A percentile compares a stretch with the other conserved stretches of the same genome.
These are phyloP conservation scores for Pseudoneurospora amorphoporcata DNA, from an alignment of 495 filamentous ascomycete genomes.

Conservation along the genomic window DNA sequence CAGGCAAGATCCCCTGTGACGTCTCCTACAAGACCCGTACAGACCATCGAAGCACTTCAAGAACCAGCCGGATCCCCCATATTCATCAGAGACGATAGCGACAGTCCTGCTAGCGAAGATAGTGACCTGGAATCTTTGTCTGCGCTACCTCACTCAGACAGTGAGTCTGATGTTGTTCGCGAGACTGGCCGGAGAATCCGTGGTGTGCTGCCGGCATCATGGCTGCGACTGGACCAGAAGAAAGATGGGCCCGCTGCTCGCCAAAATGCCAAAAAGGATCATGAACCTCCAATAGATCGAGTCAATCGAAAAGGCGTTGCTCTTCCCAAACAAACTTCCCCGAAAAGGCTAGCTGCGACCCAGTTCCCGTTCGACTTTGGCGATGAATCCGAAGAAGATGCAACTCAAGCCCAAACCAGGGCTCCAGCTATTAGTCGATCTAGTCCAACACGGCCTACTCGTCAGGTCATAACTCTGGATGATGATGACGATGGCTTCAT, in stretches of 20 bases:
- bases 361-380: conserved; percentile 39
- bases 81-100: conserved; percentile 9
- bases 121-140: conserved; percentile 9
- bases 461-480: conserved; percentile 3
- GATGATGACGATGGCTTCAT: conserved; percentile 32
- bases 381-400: conserved; percentile 27
- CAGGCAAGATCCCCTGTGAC: background rate
- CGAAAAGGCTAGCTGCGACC: conserved; percentile 11
- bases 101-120: background rate
- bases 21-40: background rate
- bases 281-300: conserved; percentile 20
- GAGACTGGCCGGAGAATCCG: conserved; percentile 47
- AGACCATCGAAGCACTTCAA: background rate
- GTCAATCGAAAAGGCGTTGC: conserved; percentile 47
- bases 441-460: background rate
- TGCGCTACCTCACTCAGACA: conserved; percentile 17
- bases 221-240: conserved; percentile 61
- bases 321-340: conserved; percentile 20
- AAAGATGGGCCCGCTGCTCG: conserved; percentile 16
- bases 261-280: conserved; percentile 29
- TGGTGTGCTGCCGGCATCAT: conserved; percentile 86
- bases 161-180: conserved; percentile 35
- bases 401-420: background rate
- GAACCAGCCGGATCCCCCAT: conserved; percentile 1
- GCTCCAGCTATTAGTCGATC: background rate